Conservation (phyloP, 1,139 yeast genomes). For the Geotrichum carabidarum region DNA sequence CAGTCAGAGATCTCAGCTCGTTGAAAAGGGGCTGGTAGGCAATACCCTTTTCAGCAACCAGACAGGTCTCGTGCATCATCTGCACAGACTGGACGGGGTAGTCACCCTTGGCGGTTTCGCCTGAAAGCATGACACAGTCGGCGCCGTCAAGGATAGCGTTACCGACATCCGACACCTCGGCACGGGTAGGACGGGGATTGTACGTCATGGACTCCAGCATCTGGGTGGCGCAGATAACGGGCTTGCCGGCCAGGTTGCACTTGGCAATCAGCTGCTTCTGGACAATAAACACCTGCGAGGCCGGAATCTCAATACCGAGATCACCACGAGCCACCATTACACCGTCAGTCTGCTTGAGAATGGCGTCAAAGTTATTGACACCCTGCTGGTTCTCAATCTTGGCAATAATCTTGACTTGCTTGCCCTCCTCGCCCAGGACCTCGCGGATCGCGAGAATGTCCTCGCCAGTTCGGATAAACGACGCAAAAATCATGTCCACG, state of each 20-base stretch:
- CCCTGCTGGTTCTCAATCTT: slow-evolving; percentile 99
- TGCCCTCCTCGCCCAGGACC: slow-evolving; percentile 95
- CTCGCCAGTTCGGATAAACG: slow-evolving; percentile 91
- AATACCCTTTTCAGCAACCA: slow-evolving; percentile 95
- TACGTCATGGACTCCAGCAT: slow-evolving; percentile 99
- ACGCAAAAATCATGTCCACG: slow-evolving; percentile 97
- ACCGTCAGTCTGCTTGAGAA: slow-evolving; percentile 92
- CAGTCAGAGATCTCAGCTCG: slow-evolving; percentile 80
- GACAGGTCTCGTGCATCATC: slow-evolving; percentile 97
- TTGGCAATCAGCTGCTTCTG: slow-evolving; percentile 98
- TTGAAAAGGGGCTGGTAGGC: slow-evolving; percentile 83
- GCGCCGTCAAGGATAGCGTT: slow-evolving; percentile 99
- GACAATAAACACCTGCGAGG: slow-evolving; percentile 96
- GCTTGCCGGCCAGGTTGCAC: slow-evolving; percentile 98
- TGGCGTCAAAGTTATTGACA: slow-evolving; percentile 97
- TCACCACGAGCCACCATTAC: slow-evolving; percentile 99
- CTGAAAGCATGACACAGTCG: slow-evolving; percentile 98
- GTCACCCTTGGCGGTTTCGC: slow-evolving; percentile 99
- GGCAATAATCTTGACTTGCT: slow-evolving; percentile 89
- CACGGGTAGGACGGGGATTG: slow-evolving; percentile 99
- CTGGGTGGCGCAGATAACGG: slow-evolving; percentile 99
- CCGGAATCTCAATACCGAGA: slow-evolving; percentile 98
- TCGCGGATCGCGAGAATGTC: slow-evolving; percentile 87
- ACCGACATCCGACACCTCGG: slow-evolving; percentile 98
- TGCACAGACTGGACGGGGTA: slow-evolving; percentile 96